A percentile compares a stretch with the other conserved stretches of the same genome.
Conservation (phyloP, 1,284 basidiomycete species). For the Leccinum brunneo-olivaceum region DNA sequence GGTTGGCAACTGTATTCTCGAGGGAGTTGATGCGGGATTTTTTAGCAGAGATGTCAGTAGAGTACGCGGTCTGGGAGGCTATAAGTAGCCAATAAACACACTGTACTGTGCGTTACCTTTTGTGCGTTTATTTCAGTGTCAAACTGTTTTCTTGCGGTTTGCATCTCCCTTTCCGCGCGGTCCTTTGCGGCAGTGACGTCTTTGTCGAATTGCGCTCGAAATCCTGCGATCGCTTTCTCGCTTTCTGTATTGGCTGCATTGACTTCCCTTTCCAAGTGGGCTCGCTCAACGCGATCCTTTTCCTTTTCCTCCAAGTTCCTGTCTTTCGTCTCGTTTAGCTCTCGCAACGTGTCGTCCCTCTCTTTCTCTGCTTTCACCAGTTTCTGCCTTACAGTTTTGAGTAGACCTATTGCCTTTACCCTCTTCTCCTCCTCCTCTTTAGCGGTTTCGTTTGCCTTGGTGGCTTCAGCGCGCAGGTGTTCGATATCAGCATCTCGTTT, state of each 20-base stretch:
- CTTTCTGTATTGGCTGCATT: conserved; percentile 57
- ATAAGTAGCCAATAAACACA: conserved; percentile 1
- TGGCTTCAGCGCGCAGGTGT: conserved; percentile 53
- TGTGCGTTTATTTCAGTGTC: conserved; percentile 70
- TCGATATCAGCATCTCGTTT: conserved; percentile 50
- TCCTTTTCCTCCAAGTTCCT: conserved; percentile 56
- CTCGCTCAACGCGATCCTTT: conserved; percentile 57
- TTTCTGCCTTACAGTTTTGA: conserved; percentile 91
- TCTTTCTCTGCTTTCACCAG: conserved; percentile 90
- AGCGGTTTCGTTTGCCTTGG: conserved; percentile 52
- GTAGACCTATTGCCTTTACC: conserved; percentile 81
- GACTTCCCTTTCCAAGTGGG: conserved; percentile 51
- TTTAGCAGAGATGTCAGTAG: conserved; percentile 61
- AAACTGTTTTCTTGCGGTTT: conserved; percentile 59
- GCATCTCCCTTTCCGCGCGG: conserved; percentile 67
- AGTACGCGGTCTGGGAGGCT: conserved; percentile 51
- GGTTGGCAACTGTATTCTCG: conserved; percentile 60
- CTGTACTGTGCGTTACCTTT: conserved; percentile 46
- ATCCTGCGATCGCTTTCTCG: conserved; percentile 60
- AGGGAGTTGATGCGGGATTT: conserved; percentile 61
- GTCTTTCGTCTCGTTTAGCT: conserved; percentile 46
- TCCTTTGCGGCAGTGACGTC: conserved; percentile 62
- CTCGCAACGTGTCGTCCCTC: conserved; percentile 68
- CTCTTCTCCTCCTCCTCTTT: conserved; percentile 96
- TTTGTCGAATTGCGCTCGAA: conserved; percentile 72